Evolutionary conservation across 129 eudicot genomes (phyloP).

Genomic region (Gnaphalium uliginosum): DNA sequence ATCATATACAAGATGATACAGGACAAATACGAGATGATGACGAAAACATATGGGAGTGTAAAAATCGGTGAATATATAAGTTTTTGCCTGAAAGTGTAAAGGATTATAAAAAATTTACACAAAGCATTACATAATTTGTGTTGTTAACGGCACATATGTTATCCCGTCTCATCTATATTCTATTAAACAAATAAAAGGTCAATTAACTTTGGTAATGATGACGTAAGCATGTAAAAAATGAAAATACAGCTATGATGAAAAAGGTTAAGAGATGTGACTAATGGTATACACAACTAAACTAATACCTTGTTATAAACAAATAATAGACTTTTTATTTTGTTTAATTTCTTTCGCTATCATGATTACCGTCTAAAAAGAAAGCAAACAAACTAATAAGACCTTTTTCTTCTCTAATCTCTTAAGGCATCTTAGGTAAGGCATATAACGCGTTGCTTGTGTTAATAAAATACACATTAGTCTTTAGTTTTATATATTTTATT

Average conservation of each 20-base stretch:
- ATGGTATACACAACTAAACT: background rate
- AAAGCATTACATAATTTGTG: no score
- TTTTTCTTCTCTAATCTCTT: background rate
- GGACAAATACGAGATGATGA: no score
- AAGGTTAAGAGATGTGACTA: background rate
- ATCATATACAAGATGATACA: no score
- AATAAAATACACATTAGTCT: conserved; percentile 6
- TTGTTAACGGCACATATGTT: no score
- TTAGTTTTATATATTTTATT: no score
- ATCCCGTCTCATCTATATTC: no score
- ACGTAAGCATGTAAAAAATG: background rate
- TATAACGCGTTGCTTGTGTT: conserved; percentile 18
- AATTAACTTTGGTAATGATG: background rate
- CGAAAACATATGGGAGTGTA: no score
- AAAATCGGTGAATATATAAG: no score
- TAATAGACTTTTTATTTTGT: background rate
- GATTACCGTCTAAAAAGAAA: background rate
- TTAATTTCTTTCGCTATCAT: background rate
- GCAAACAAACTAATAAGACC: conserved; percentile 19
- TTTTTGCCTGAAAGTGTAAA: no score
- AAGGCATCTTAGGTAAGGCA: conserved; percentile 10
- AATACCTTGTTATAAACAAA: background rate
- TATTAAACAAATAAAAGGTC: no score
- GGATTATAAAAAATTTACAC: no score
- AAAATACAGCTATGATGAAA: no score